Evolutionary conservation across 768 basidiomycete genomes (phyloP), one percentile per base, ranked within the genome.

Genomic region (Tulasnella calospora): DNA sequence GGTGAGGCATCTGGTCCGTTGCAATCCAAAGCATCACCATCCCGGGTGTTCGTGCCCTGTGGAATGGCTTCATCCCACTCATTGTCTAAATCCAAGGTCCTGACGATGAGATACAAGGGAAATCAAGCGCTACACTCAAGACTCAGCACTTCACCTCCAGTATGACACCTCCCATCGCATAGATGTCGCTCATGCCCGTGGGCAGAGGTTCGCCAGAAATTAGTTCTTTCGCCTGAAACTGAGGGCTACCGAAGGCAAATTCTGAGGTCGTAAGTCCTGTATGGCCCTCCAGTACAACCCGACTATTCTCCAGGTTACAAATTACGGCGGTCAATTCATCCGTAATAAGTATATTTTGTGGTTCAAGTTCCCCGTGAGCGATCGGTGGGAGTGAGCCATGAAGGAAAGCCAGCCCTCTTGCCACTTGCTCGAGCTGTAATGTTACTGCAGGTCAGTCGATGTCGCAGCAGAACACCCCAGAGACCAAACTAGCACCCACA

Each of bases 301-400:
- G 23, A 15, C 47, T 57, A 2, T 57, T 10, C 41, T 47, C 74
- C 17, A 51, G 19, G 38, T 76, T 47, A 51, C 74, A 76, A 12
- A 76, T 36, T 21, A 23, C 36, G 2, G 74, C 74, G 3, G n/a
- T 40, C 7, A 23, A 5, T 33, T 76, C 15, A 69, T 57, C 33
- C 44, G 44, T 75, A 23, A 76, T 41, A 12, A 76, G 40, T 8
- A 76, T 36, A n/a, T 76, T 76, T 30, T 35, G 10, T 9, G 44
- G 61, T 69, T 75, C 74, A 21, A 81, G 36, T 44, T 81, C 79
- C 2, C 80, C 80, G 61, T 81, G 80, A 13, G 78, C 80, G 15
- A 81, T 72, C 5, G 73, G 33, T 38, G 79, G 79, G 51, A n/a
- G n/a, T 35, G 33, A 74, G n/a, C 30, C 67, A 61, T 81, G 80